phyloP scores from a whole-genome alignment of 768 basidiomycete genomes.

The Filobasidium wieringae region DNA sequence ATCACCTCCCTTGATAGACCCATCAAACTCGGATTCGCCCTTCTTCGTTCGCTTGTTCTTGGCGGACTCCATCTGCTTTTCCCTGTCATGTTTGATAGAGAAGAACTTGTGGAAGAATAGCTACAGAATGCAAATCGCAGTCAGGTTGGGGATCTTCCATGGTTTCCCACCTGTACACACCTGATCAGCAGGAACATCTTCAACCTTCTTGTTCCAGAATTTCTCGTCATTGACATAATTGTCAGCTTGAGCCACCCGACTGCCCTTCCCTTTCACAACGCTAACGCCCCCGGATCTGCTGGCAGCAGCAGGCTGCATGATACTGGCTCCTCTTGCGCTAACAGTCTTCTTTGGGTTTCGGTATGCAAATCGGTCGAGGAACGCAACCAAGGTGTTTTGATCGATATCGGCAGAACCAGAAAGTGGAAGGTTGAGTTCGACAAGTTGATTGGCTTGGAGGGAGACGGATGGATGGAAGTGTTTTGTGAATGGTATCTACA shows the following conservation, averaged over 20 bases:
- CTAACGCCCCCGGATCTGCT: slow-evolving; percentile 46
- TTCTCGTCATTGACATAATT: slow-evolving; percentile 56
- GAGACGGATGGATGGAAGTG: slow-evolving; percentile 88
- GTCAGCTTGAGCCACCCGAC: slow-evolving; percentile 49
- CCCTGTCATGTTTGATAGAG: slow-evolving; percentile 53
- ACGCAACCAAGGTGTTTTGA: slow-evolving; percentile 83
- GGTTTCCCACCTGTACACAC: slow-evolving; percentile 39
- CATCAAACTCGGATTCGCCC: slow-evolving; percentile 26
- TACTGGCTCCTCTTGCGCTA: slow-evolving; percentile 62
- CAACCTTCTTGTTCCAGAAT: slow-evolving; percentile 58
- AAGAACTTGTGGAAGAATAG: slow-evolving; percentile 89
- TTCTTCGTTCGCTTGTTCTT: slow-evolving; percentile 40
- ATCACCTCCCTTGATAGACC: slow-evolving; percentile 34
- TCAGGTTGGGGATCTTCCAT: background rate
- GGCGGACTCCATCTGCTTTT: slow-evolving; percentile 45
- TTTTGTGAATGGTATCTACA: slow-evolving; percentile 59
- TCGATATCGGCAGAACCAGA: slow-evolving; percentile 78
- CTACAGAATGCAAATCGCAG: slow-evolving; percentile 39
- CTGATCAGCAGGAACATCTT: slow-evolving; percentile 78
- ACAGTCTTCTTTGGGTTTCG: slow-evolving; percentile 77
- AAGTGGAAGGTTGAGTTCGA: slow-evolving; percentile 52
- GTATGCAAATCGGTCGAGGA: slow-evolving; percentile 94
- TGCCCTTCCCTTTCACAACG: slow-evolving; percentile 51
- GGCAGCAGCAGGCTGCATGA: slow-evolving; percentile 86
- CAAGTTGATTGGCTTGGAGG: slow-evolving; percentile 71